Conservation (phyloP, 768 basidiomycete species). For the Macrolepiota dolichaula region DNA sequence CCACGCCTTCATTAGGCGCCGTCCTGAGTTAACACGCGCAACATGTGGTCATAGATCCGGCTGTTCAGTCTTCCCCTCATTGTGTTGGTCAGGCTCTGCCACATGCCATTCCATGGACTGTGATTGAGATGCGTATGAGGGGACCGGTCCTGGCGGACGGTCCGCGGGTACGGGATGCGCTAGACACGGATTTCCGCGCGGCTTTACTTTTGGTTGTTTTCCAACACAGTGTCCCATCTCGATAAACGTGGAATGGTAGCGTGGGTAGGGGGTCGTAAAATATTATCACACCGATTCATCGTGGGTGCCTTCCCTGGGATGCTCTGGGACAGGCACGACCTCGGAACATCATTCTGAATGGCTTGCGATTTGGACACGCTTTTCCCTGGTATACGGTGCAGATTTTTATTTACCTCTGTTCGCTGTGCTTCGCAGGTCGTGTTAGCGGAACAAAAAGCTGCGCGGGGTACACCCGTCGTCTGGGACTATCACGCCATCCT, state of each 20-base stretch:
- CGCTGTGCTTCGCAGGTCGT: slow-evolving; percentile 44
- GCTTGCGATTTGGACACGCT: neutral
- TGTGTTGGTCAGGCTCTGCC: too few relatives aligned
- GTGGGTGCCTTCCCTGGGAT: neutral
- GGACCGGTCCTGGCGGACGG: neutral
- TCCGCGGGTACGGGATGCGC: neutral
- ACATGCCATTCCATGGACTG: too few relatives aligned
- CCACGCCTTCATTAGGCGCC: too few relatives aligned
- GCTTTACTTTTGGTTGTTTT: neutral
- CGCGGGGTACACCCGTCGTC: slow-evolving; percentile 39
- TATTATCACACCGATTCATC: neutral
- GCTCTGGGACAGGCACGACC: neutral
- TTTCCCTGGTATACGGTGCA: neutral
- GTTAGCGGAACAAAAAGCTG: slow-evolving; percentile 57
- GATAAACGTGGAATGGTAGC: neutral
- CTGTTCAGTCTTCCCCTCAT: neutral
- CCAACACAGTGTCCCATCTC: neutral
- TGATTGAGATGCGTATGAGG: too few relatives aligned
- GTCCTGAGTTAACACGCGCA: neutral
- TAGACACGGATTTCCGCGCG: neutral
- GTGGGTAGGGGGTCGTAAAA: neutral
- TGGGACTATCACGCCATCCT: slow-evolving; percentile 81
- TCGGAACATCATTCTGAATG: neutral
- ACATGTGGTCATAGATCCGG: neutral
- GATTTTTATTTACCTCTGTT: neutral